Base-by-base conservation (phyloP, 768 basidiomycete genomes). In the Hypsizygus marmoreus region DNA sequence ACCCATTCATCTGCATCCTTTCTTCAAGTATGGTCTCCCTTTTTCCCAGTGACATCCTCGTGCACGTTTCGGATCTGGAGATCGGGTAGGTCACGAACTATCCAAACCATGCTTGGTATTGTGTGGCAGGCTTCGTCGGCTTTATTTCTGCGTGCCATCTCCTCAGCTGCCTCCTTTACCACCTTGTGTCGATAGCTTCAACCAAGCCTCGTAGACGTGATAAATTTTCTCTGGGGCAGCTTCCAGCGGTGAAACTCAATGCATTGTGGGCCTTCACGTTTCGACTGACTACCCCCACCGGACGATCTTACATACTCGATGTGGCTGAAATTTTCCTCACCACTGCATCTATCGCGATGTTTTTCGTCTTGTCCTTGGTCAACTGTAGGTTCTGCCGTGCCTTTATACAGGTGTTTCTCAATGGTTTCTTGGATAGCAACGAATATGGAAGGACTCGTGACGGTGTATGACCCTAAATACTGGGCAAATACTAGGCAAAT, bases 291-390 rank as follows among this genome's bases (percentile, higher is more conserved):
- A 25, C 72, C 12, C 47, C 58, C 6, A 45, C 70, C 9, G 68
- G 68, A 16, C 35, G 39, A n/a, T 56, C 42, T 6, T 66, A 61
- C 44, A 59, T 57, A 4, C 55, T 72, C 37, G 71, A 68, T 39
- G n/a, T 67, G 11, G 63, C 67, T 6, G 72, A 75, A 46, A 53
- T 68, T 1, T 60, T 66, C 39, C 54, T 71, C 5, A 67, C 66
- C 6, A 59, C 56, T 19, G 60, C 47, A 14, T 75, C 74, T 44
- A 59, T 66, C 17, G 50, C 53, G 10, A 54, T 63, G 1, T 32
- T 74, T 2, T 65, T 60, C 31, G 33, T 46, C 4, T 64, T 68
- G 70, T 57, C 68, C 0, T 59, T 74, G 7, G 57, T 66, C 12
- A 70, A 76, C 26, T 66, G 76, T 76, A 51, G 25, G 62, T n/a